Percentiles rank a stretch among this genome's conserved stretches.
Conservation (phyloP, 352 stramenopile species). For the Phytopythium ostracodes region DNA sequence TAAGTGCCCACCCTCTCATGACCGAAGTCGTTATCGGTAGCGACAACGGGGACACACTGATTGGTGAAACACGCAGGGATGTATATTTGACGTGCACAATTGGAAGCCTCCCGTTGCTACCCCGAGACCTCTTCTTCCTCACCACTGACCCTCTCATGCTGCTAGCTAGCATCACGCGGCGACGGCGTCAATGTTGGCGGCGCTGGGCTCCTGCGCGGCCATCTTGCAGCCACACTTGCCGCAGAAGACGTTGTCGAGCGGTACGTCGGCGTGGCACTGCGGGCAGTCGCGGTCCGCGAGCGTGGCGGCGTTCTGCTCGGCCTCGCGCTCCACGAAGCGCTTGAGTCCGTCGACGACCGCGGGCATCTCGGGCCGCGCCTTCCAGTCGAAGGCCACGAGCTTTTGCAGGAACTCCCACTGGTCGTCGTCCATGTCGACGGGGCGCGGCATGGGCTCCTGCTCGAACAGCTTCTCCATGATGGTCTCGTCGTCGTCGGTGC, state of each 20-base stretch:
- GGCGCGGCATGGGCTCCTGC: slow-evolving; percentile 12
- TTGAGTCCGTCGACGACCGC: slow-evolving; percentile 14
- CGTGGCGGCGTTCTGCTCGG: slow-evolving; percentile 13
- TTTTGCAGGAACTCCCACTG: slow-evolving; percentile 19
- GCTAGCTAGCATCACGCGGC: neutral
- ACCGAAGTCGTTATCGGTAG: neutral
- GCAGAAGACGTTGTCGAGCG: slow-evolving; percentile 20
- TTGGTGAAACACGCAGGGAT: neutral
- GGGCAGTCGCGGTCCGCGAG: slow-evolving; percentile 17
- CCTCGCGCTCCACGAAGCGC: slow-evolving; percentile 16
- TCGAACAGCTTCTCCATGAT: slow-evolving; percentile 21
- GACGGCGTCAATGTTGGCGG: neutral
- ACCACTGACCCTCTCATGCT: neutral
- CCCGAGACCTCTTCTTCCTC: neutral
- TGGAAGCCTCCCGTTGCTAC: neutral
- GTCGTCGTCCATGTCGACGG: slow-evolving; percentile 16
- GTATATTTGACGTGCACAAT: slow-evolving; percentile 1
- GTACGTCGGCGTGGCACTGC: slow-evolving; percentile 14
- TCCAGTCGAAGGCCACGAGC: slow-evolving; percentile 14
- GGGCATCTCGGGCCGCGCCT: slow-evolving; percentile 14
- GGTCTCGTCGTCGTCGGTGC: slow-evolving; percentile 18
- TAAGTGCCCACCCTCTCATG: neutral
- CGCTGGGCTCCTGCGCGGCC: neutral
- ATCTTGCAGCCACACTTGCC: slow-evolving; percentile 15
- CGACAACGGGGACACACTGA: neutral